Evolutionary conservation across 257 asterid species (phyloP).

Genomic region (Capsicum rhomboideum): DNA sequence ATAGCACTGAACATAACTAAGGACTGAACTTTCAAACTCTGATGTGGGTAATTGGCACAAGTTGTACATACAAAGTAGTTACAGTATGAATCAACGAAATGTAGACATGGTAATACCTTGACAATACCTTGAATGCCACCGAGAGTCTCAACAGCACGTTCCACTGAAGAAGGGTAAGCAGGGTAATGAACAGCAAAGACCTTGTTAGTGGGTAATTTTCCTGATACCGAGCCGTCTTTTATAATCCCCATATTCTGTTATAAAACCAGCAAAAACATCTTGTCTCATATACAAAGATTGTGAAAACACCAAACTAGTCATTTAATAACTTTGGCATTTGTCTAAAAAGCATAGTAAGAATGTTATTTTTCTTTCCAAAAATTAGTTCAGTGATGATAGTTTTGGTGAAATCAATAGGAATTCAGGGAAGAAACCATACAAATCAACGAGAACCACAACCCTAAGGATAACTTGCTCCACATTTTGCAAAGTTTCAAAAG

Average conservation of each 20-base stretch:
- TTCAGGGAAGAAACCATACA: neutral
- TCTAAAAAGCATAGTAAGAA: neutral
- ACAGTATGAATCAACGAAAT: neutral
- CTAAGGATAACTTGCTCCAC: neutral
- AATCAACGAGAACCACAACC: neutral
- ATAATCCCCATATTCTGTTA: slow-evolving; percentile 49
- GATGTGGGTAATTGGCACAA: neutral
- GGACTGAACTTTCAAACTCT: neutral
- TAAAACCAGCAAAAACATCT: neutral
- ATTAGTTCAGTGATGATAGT: neutral
- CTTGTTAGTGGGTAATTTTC: slow-evolving; percentile 40
- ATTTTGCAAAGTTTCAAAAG: neutral
- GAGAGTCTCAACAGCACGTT: slow-evolving; percentile 77
- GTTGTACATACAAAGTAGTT: neutral
- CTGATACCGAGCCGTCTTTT: slow-evolving; percentile 64
- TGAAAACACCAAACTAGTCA: neutral
- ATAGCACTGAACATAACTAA: neutral
- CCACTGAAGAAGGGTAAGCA: slow-evolving; percentile 78
- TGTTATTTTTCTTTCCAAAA: neutral
- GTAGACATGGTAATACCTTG: slow-evolving; percentile 38
- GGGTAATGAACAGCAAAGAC: slow-evolving; percentile 78
- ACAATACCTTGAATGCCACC: slow-evolving; percentile 65
- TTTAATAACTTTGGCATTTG: neutral
- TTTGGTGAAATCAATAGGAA: neutral
- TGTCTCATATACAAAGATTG: neutral